A percentile compares a stretch with the other conserved stretches of the same genome.
Evolutionary conservation across 768 basidiomycete genomes (phyloP).

Genomic region (Paxillus ammoniavirescens): DNA sequence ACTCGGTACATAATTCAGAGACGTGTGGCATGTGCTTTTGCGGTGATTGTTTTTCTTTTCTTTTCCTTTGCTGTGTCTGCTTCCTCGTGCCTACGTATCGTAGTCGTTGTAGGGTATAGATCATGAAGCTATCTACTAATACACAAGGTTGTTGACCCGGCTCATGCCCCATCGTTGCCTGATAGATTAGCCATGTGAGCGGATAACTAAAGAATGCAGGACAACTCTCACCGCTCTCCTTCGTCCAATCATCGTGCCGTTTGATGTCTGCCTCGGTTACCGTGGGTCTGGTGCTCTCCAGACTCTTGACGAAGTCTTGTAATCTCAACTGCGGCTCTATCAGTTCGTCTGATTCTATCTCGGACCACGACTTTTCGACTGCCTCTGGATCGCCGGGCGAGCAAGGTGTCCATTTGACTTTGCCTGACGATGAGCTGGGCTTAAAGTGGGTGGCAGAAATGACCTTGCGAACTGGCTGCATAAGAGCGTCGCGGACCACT

Average conservation of each 20-base stretch:
- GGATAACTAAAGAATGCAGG: not conserved
- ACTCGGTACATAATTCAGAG: conserved; percentile 15
- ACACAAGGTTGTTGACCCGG: not conserved
- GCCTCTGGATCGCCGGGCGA: conserved; percentile 89
- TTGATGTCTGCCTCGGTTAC: conserved; percentile 87
- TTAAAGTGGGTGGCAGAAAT: conserved; percentile 96
- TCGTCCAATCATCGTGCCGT: conserved; percentile 81
- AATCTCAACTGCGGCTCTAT: conserved; percentile 82
- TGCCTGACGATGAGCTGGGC: conserved; percentile 33
- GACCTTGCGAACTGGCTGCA: conserved; percentile 98
- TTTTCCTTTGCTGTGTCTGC: not conserved
- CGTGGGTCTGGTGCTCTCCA: conserved; percentile 79
- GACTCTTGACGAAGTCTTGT: conserved; percentile 78
- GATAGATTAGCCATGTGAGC: not conserved
- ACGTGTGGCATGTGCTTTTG: conserved; percentile 9
- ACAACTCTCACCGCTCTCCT: conserved; percentile 64
- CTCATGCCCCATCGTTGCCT: conserved; percentile 35
- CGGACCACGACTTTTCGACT: conserved; percentile 86
- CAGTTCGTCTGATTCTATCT: conserved; percentile 83
- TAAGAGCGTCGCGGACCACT: conserved; percentile 92
- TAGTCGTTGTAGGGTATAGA: conserved; percentile 26
- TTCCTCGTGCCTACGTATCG: conserved; percentile 11
- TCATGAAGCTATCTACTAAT: conserved; percentile 6
- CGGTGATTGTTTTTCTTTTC: conserved; percentile 3
- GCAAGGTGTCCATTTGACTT: conserved; percentile 86